Conservation (phyloP, 257 asterid genomes). For the Plantago major region DNA sequence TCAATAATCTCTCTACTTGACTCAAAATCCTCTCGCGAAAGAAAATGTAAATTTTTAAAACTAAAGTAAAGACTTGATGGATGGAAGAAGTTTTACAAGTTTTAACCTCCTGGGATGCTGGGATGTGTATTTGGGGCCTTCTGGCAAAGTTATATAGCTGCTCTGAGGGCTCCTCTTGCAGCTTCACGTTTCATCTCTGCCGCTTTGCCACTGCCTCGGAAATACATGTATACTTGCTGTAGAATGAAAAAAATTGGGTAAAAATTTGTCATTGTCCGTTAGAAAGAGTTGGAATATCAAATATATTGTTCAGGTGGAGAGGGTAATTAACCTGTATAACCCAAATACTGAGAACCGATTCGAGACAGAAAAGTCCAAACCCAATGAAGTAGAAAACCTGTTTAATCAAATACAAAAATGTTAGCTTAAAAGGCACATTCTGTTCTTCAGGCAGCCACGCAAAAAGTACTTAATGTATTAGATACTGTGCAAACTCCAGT, state of each 20-base stretch:
- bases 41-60: not conserved
- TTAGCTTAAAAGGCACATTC: not conserved
- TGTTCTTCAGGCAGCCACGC: not conserved
- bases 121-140: not conserved
- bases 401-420: slow-evolving; percentile 9
- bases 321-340: slow-evolving; percentile 70
- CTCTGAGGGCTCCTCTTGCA: slow-evolving; percentile 61
- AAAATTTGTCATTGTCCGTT: not conserved
- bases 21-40: not conserved
- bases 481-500: not conserved
- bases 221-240: slow-evolving; percentile 94
- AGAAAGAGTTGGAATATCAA: not conserved
- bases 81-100: not conserved
- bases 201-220: slow-evolving; percentile 97
- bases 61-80: not conserved
- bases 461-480: not conserved
- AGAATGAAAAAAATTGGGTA: slow-evolving; percentile 1
- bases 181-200: slow-evolving; percentile 87
- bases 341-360: slow-evolving; percentile 88
- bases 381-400: slow-evolving; percentile 97
- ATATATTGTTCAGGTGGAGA: not conserved
- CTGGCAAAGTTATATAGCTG: slow-evolving; percentile 29
- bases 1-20: not conserved
- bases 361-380: slow-evolving; percentile 84
- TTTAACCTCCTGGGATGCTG: too few relatives aligned